These are phyloP conservation scores for Pseudonectria foliicola DNA, from an alignment of 2,329 filamentous ascomycete species.

Conservation along the genomic window DNA sequence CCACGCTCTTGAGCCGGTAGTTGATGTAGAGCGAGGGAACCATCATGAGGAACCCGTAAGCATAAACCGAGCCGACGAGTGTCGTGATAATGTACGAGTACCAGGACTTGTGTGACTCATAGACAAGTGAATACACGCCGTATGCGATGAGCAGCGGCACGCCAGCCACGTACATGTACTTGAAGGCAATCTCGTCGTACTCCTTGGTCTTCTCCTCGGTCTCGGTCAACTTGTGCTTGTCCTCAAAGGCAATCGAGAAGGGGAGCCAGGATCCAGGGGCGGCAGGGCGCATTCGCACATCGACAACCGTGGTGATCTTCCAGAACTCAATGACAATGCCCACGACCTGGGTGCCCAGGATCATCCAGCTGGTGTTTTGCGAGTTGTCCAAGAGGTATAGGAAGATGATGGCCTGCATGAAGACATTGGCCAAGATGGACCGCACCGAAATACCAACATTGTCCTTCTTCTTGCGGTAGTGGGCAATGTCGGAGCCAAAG, in stretches of 20 bases:
- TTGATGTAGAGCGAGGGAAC: constrained; percentile 97
- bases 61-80: constrained; percentile 91
- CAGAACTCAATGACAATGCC: constrained; percentile 66
- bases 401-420: constrained; percentile 96
- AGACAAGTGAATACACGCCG: constrained; percentile 82
- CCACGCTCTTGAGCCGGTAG: constrained; percentile 90
- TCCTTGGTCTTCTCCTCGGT: constrained; percentile 98
- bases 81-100: constrained; percentile 95
- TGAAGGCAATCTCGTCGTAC: constrained; percentile 96
- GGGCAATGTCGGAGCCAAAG: constrained; percentile 94
- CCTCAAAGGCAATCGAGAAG: constrained; percentile 78
- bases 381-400: constrained; percentile 96
- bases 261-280: constrained; percentile 65
- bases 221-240: constrained; percentile 92
- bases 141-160: constrained; percentile 85
- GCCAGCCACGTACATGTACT: constrained; percentile 90
- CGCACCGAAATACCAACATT: constrained; percentile 94
- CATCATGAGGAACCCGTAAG: constrained; percentile 99
- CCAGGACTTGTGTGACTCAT: constrained; percentile 96
- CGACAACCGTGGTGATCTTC: constrained; percentile 95
- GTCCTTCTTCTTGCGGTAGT: constrained; percentile 99
- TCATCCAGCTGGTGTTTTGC: constrained; percentile 98
- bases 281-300: constrained; percentile 71
- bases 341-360: constrained; percentile 84
- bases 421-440: constrained; percentile 92